These are phyloP conservation scores for Polyporus tsugae DNA, from an alignment of 1,284 basidiomycete genomes.

Conservation along the genomic window DNA sequence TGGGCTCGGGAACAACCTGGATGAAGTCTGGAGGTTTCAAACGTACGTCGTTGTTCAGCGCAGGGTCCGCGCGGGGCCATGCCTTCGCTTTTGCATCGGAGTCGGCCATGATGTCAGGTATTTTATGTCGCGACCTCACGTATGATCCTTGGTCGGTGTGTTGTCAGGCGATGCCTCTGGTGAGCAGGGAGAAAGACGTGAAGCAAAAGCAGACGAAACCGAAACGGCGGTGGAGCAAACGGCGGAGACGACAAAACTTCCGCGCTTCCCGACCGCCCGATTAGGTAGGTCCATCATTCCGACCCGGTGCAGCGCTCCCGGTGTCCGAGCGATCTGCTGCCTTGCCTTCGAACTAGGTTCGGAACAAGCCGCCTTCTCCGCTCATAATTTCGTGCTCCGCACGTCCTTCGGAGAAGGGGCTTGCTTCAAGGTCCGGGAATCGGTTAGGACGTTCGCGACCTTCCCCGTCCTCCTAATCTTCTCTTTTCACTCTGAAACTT, in stretches of 20 bases:
- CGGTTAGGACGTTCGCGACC: no score
- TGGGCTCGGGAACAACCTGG: conserved; percentile 22
- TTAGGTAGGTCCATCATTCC: conserved; percentile 21
- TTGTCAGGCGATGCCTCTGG: conserved; percentile 28
- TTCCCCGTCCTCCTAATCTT: no score
- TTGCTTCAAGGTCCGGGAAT: no score
- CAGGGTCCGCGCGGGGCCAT: conserved; percentile 91
- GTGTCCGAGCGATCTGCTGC: no score
- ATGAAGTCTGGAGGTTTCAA: conserved; percentile 36
- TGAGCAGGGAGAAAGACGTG: conserved; percentile 32
- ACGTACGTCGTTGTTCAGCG: conserved; percentile 93
- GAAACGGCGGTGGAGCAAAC: conserved; percentile 7
- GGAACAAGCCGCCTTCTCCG: no score
- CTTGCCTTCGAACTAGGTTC: conserved; percentile 13
- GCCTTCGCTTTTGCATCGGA: conserved; percentile 71
- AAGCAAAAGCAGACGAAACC: conserved; percentile 7
- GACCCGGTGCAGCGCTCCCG: no score
- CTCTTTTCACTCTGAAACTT: no score
- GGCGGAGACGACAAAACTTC: conserved; percentile 27
- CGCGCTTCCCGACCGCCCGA: conserved; percentile 20
- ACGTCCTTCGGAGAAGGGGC: no score
- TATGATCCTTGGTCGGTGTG: conserved; percentile 75
- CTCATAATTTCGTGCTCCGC: no score
- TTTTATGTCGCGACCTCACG: conserved; percentile 67
- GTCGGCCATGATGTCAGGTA: conserved; percentile 60